phyloP scores from a whole-genome alignment of 2,329 filamentous ascomycete species.

The Alternaria sp. region DNA sequence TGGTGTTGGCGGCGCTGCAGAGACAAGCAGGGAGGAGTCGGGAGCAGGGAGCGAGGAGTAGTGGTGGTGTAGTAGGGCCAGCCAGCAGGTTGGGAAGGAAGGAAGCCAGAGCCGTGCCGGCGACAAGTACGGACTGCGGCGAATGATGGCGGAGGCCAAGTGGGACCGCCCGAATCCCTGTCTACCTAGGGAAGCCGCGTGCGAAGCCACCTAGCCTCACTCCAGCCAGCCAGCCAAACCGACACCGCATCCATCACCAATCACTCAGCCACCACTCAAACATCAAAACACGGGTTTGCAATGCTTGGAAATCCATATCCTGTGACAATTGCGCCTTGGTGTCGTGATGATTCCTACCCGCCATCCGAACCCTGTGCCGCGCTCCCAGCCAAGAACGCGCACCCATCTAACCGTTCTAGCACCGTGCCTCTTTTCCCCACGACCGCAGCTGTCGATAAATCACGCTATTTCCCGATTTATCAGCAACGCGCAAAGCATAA shows the following conservation, averaged over 20 bases:
- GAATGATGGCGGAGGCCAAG: conserved; percentile 28
- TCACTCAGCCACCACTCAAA: not conserved
- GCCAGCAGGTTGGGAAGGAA: conserved; percentile 17
- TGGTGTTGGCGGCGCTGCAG: not conserved
- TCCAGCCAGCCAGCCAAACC: not conserved
- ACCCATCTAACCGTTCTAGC: conserved; percentile 1
- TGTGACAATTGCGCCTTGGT: not conserved
- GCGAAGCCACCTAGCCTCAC: not conserved
- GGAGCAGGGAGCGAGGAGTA: conserved; percentile 3
- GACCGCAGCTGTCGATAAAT: conserved; percentile 6
- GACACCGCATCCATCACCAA: not conserved
- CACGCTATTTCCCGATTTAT: conserved; percentile 31
- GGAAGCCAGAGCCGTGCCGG: conserved; percentile 25
- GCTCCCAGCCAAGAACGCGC: not conserved
- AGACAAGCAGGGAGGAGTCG: conserved; percentile 7
- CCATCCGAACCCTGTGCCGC: not conserved
- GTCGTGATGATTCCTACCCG: not conserved
- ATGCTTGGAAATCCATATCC: not conserved
- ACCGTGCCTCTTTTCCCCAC: conserved; percentile 23
- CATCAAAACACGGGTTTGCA: not conserved
- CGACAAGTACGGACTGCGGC: conserved; percentile 24
- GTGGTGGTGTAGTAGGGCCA: conserved; percentile 8
- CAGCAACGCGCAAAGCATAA: conserved; percentile 25
- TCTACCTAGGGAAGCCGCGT: conserved; percentile 7
- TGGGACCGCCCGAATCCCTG: conserved; percentile 14